Base-by-base conservation (phyloP, 2,329 filamentous ascomycete genomes). In the Trichoderma guizhouense region DNA sequence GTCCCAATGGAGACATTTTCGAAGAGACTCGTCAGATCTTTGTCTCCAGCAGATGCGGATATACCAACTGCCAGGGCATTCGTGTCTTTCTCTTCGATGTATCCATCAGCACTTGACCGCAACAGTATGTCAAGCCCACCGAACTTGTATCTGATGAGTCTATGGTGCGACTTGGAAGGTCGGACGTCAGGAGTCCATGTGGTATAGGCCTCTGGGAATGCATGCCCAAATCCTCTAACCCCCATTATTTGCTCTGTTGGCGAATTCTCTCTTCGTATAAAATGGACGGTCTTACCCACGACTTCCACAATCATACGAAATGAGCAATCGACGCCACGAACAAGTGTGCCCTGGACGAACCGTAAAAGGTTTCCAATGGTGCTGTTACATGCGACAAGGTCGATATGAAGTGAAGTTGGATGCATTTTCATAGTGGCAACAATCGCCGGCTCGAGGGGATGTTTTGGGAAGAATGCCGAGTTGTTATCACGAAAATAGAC, bases 171-270 rank as follows among this genome's bases (percentile, higher is more conserved):
- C 1, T 79, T 80, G 0, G 90, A 92, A 0, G 83, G 82, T 60
- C 82, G 84, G 0, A 89, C 86, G 1, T 83, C 84, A 0, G 75
- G 12, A 11, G 87, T 86, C 90, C 90, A 93, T 0, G 84, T 88
- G 0, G 91, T 93, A 76, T 92, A 90, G 1, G 84, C 83, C 62
- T 92, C 89, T 0, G 89, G 89, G 74, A 93, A 93, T 0, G 88
- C 85, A 74, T 93, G 90, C 0, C 91, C 90, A 74, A 84, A 92
- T 0, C 91, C 91, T 18, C 75, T 75, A 0, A 93, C 80, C n/a
- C 83, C 83, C 0, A 80, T 74, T 6, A 93, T 89, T 0, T 83
- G 76, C 74, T 91, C 88, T 0, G 78, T 86, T 0, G 90, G 89
- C 0, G 86, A 85, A 58, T 88, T 89, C 75, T 91, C 90, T 26